Percentiles rank a stretch among this genome's conserved stretches.
Conservation (phyloP, 805 yeast species). For the Torulaspora maleeae region DNA sequence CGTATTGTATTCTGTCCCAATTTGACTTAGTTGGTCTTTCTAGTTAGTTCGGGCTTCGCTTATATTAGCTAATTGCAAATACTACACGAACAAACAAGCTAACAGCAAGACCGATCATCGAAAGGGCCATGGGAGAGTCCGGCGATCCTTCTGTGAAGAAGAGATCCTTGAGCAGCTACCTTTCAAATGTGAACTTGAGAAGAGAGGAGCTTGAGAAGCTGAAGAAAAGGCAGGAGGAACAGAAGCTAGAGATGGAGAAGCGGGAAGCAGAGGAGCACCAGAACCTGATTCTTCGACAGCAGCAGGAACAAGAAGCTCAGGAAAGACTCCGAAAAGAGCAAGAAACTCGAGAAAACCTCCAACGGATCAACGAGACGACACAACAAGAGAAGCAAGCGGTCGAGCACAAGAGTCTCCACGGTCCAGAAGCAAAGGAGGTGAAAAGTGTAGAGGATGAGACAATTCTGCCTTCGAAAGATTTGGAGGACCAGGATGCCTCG, state of each 20-base stretch:
- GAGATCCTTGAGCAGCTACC: slow-evolving; percentile 33
- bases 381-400: background rate
- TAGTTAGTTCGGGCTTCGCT: background rate
- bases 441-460: background rate
- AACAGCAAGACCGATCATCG: background rate
- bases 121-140: slow-evolving; percentile 7
- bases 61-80: too few relatives aligned
- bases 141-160: slow-evolving; percentile 22
- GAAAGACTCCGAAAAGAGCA: background rate
- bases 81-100: background rate
- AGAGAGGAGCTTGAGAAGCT: slow-evolving; percentile 29
- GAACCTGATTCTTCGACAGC: background rate
- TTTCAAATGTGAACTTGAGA: slow-evolving; percentile 30
- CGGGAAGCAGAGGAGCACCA: slow-evolving; percentile 4
- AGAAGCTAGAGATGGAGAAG: slow-evolving; percentile 2
- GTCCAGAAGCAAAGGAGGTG: background rate
- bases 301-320: slow-evolving; percentile 1
- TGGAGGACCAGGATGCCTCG: background rate
- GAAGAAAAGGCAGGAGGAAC: slow-evolving; percentile 8
- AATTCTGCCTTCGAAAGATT: too few relatives aligned
- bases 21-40: background rate
- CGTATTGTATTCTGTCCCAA: too few relatives aligned
- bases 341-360: background rate
- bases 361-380: background rate
- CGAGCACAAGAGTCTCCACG: background rate